Evolutionary conservation across 176 grass and related monocot genomes (phyloP).

Genomic region (Dendrocalamus sinicus): DNA sequence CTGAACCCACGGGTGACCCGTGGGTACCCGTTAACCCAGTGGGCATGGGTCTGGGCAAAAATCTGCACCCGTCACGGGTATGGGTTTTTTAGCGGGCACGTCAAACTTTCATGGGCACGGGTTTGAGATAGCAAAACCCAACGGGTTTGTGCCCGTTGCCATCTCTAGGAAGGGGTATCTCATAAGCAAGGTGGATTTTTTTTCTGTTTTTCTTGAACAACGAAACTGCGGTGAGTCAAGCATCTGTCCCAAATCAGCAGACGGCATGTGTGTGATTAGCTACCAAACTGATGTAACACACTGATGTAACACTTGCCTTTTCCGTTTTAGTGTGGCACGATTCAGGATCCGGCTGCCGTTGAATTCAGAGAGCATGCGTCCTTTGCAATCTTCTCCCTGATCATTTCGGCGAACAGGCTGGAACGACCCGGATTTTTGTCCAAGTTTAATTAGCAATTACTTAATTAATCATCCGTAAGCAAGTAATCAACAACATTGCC

Average conservation of each 20-base stretch:
- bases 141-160: too few species aligned
- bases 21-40: too few species aligned
- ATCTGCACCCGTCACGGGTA: too few species aligned
- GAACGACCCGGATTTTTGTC: too few species aligned
- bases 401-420: not conserved
- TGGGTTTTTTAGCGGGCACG: too few species aligned
- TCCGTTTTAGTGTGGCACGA: not conserved
- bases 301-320: not conserved
- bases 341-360: not conserved
- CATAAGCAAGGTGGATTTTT: not conserved
- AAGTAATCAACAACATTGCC: too few species aligned
- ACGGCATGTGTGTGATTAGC: not conserved
- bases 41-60: too few species aligned
- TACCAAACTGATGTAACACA: slow-evolving; percentile 16
- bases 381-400: not conserved
- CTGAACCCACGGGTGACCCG: too few species aligned
- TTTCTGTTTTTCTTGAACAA: not conserved
- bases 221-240: not conserved
- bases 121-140: too few species aligned
- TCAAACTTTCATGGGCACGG: too few species aligned
- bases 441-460: too few species aligned
- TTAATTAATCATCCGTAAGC: too few species aligned
- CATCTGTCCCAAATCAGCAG: not conserved
- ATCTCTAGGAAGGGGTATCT: not conserved
- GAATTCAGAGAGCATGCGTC: not conserved